Base-by-base conservation (phyloP, 2,329 filamentous ascomycete genomes). In the Penicillium concentricum region DNA sequence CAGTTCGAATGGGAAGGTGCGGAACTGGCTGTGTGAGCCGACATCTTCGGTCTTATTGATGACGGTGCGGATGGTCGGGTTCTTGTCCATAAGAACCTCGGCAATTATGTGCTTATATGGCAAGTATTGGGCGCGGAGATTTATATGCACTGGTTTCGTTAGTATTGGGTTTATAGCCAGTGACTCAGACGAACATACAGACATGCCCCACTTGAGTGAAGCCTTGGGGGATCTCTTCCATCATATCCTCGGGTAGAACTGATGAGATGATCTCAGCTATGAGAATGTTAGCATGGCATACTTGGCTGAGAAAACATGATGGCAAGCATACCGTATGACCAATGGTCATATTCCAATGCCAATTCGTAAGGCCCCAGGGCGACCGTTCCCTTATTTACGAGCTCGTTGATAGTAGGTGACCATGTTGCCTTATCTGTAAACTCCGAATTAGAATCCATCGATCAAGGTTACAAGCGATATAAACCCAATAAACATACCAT, bases 21-120 rank as follows among this genome's bases (percentile, higher is more conserved):
- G 87, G 77, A 90, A 99, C 71, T 91, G 87, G 65, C 87, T 94
- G 66, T 90, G 87, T 22, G 85, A 84, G 56, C 94, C 94, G 9
- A 99, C 93, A 59, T 91, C 87, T 74, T 96, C 89, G 42, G 88
- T 84, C 76, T 99, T 99, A 82, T 97, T 97, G 78, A 99, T 97
- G 64, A 99, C 92, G 0, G 94, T 99, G 58, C 81, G 83, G 58
- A 97, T 85, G 44, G 78, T 79, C 10, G 86, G 83, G 75, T 96
- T 96, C 78, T 99, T 99, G 78, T 97, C 94, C 51, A 91, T 78
- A 20, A 99, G 79, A 3, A 97, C 87, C 67, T 93, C 81, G 0
- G 89, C 94, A 48, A 97, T 92, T 41, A 97, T 73, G 63, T 88
- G 74, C 74, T 94, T 96, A 79, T 95, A 96, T 0, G 90, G 91